Conservation (phyloP, 208 protist genomes). For the Herpetomonas muscarum region DNA sequence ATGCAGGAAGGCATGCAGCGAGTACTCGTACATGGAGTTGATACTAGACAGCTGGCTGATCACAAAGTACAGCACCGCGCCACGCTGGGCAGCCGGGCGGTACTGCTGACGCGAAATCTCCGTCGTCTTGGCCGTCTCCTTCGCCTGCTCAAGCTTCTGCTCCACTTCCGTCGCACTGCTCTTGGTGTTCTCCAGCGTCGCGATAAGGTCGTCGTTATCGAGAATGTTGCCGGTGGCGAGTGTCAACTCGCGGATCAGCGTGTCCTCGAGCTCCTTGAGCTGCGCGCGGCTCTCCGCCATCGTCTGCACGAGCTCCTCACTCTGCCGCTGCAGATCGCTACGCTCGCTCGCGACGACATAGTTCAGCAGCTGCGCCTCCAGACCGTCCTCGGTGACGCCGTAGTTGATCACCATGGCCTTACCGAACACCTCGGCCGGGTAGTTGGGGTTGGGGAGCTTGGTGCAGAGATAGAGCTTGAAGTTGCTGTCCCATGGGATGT, state of each 20-base stretch:
- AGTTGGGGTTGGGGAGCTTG: slow-evolving; percentile 98
- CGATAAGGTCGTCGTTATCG: slow-evolving; percentile 98
- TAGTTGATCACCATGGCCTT: slow-evolving; percentile 99
- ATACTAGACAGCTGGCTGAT: slow-evolving; percentile 95
- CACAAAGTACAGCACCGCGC: slow-evolving; percentile 98
- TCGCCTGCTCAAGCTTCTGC: slow-evolving; percentile 94
- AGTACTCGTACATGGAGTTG: slow-evolving; percentile 99
- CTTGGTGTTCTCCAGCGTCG: slow-evolving; percentile 98
- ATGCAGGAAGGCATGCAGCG: slow-evolving; percentile 95
- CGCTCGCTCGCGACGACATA: slow-evolving; percentile 97
- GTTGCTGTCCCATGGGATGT: slow-evolving; percentile 97
- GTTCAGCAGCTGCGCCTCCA: slow-evolving; percentile 98
- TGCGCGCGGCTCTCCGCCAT: slow-evolving; percentile 96
- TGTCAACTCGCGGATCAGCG: slow-evolving; percentile 96
- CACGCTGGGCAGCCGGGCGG: slow-evolving; percentile 94
- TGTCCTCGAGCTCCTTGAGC: slow-evolving; percentile 98
- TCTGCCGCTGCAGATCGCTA: slow-evolving; percentile 94
- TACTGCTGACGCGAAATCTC: slow-evolving; percentile 96
- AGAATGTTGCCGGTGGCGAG: slow-evolving; percentile 97
- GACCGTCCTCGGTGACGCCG: slow-evolving; percentile 96
- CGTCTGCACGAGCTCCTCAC: slow-evolving; percentile 94
- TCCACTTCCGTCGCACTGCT: slow-evolving; percentile 95
- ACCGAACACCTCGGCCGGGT: slow-evolving; percentile 97
- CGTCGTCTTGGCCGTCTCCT: slow-evolving; percentile 94
- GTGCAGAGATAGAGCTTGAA: slow-evolving; percentile 98